phyloP scores from a whole-genome alignment of 495 filamentous ascomycete species.

The Bathelium albidoporum region DNA sequence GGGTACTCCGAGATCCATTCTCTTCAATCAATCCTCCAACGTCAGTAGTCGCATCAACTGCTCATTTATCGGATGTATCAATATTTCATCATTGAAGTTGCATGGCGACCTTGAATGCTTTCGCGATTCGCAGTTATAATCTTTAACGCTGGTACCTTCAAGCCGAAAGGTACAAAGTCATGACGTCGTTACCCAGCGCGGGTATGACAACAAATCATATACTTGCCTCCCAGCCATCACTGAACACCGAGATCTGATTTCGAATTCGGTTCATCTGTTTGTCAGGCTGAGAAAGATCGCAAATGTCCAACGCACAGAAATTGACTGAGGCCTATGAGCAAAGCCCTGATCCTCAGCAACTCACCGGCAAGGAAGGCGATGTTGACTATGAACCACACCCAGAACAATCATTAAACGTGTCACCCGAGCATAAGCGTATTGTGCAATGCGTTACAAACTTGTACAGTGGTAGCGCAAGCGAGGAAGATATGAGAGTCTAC shows the following conservation, averaged over 20 bases:
- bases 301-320: background rate
- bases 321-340: background rate
- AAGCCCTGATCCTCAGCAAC: background rate
- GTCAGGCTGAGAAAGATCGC: background rate
- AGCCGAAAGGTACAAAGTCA: too few relatives aligned
- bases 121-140: too few relatives aligned
- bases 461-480: slow-evolving; percentile 37
- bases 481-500: slow-evolving; percentile 41
- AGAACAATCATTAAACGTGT: slow-evolving; percentile 28
- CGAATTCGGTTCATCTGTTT: background rate
- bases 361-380: background rate
- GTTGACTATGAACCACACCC: slow-evolving; percentile 35
- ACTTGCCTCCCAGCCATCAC: background rate
- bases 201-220: background rate
- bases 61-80: too few relatives aligned
- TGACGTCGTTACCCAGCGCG: background rate
- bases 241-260: background rate
- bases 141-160: too few relatives aligned
- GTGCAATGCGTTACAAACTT: slow-evolving; percentile 34
- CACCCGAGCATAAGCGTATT: slow-evolving; percentile 29
- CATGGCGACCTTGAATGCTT: too few relatives aligned
- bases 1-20: too few relatives aligned
- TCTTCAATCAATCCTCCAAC: too few relatives aligned
- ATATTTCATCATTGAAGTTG: too few relatives aligned
- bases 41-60: too few relatives aligned